Base-by-base conservation (phyloP, 371 early-diverging fungal species). In the Syncephalastrum monosporum region DNA sequence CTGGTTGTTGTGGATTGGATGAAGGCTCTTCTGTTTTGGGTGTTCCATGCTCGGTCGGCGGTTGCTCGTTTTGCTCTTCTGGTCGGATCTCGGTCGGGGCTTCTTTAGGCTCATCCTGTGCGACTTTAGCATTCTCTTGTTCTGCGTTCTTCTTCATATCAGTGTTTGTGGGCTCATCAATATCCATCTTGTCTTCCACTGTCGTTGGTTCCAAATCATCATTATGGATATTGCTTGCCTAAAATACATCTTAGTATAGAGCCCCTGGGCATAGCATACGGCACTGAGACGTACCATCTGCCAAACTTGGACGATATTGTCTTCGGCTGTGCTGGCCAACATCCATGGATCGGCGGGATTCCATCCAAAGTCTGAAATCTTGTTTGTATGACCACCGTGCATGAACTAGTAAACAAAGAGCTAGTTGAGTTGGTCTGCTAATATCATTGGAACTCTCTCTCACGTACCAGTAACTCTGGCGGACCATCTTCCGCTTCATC, bases 351-450 rank as follows among this genome's bases (percentile, higher is more conserved):
- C 94, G 66, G 93, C 90, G 53, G 86, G 91, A 84, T 98, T 99
- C 99, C 99, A 99, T 42, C 88, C 86, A 61, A 99, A 88, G 71
- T 99, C 99, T 23, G 94, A 89, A 45, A 99, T 94, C 71, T 91
- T 92, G 81, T 94, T 93, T 17, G 99, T 99, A 69, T 99, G 99
- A 16, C 99, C 99, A 44, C 99, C 99, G 67, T 99, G 99, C 57
- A 99, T 87, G 77, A 99, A 99, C 90, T 90, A 53, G 4, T 42
- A 38, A 53, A 50, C 24, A 10, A 24, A 58, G 55, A 38, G 43
- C 51, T 44, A 52, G 51, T 33, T 47, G n/a, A n/a, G 4, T 15
- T 5, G 13, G n/a, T 6, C 47, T 12, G 16, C 14, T 19, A 15
- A 52, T 14, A 17, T 50, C 41, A 25, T 19, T 13, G 13, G n/a